phyloP scores from a whole-genome alignment of 345 rosid species.

The Raphanus raphanistrum region DNA sequence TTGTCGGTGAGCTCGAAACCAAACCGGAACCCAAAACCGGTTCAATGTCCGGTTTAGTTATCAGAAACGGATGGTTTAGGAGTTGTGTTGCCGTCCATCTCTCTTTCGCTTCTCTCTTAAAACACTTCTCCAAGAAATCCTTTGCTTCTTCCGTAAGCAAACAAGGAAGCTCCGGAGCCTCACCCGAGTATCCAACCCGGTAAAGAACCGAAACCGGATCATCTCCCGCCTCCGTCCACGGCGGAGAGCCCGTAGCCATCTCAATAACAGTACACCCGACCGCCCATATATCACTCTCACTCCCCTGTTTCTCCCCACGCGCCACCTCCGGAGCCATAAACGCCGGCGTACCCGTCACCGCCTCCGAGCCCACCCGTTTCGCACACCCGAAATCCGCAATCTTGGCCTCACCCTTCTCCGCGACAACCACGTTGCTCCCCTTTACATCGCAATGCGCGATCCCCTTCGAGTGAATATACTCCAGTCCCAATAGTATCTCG shows the following conservation, averaged over 20 bases:
- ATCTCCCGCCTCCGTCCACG: conserved; percentile 41
- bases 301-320: conserved; percentile 73
- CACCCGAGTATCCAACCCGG: conserved; percentile 50
- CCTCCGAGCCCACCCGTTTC: conserved; percentile 35
- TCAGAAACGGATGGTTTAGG: conserved; percentile 53
- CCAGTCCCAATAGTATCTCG: conserved; percentile 50
- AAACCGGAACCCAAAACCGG: conserved; percentile 39
- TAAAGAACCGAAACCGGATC: conserved; percentile 51
- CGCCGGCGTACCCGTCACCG: conserved; percentile 62
- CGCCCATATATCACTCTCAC: conserved; percentile 65
- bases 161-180: conserved; percentile 52
- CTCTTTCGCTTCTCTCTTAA: conserved; percentile 51
- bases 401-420: conserved; percentile 49
- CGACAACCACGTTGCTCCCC: conserved; percentile 59
- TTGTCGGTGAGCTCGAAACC: conserved; percentile 66
- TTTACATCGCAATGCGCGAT: conserved; percentile 82
- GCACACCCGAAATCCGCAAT: conserved; percentile 84
- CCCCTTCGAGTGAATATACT: conserved; percentile 58
- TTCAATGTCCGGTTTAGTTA: conserved; percentile 30
- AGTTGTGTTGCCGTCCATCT: conserved; percentile 58
- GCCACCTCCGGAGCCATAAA: conserved; percentile 93
- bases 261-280: conserved; percentile 83
- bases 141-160: conserved; percentile 47
- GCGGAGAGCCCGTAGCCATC: conserved; percentile 66
- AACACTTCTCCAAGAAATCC: conserved; percentile 63